phyloP scores from a whole-genome alignment of 1,139 yeast genomes.

The Yamadazyma oceani region DNA sequence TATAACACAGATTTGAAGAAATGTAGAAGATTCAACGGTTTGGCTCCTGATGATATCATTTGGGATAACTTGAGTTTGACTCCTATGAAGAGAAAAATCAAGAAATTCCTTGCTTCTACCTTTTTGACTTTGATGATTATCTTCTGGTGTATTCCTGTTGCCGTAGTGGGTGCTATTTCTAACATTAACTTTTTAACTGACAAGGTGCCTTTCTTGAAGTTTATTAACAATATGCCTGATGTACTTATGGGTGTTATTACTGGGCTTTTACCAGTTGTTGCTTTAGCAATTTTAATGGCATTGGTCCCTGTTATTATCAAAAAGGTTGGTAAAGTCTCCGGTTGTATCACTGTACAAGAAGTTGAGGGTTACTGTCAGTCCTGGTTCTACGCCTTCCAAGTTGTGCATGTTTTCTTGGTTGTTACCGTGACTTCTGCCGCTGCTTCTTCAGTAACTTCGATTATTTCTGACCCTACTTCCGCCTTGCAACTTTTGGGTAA shows the following conservation, averaged over 20 bases:
- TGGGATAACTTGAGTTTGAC: conserved; percentile 71
- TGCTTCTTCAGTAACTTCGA: conserved; percentile 65
- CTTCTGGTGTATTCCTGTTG: conserved; percentile 94
- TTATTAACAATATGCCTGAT: conserved; percentile 68
- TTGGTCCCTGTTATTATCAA: conserved; percentile 70
- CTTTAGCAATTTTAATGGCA: conserved; percentile 80
- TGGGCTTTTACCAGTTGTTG: conserved; percentile 80
- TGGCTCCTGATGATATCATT: conserved; percentile 71
- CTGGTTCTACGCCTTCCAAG: conserved; percentile 87
- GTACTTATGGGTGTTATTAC: conserved; percentile 77
- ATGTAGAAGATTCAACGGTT: conserved; percentile 61
- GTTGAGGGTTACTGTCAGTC: conserved; percentile 81
- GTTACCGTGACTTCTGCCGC: conserved; percentile 78
- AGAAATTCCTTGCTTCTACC: conserved; percentile 41
- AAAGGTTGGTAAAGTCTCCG: conserved; percentile 67
- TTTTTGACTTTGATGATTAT: conserved; percentile 57
- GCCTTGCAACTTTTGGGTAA: conserved; percentile 59
- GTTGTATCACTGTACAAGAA: conserved; percentile 67
- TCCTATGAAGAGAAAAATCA: conserved; percentile 40
- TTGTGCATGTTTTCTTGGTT: conserved; percentile 79
- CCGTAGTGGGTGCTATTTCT: conserved; percentile 91
- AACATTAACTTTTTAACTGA: conserved; percentile 73
- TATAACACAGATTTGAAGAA: conserved; percentile 65
- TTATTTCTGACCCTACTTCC: conserved; percentile 52
- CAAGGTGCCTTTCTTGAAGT: conserved; percentile 66